A percentile compares a stretch with the other conserved stretches of the same genome.
Conservation (phyloP, 805 yeast genomes). For the Nakazawaea pomicola region DNA sequence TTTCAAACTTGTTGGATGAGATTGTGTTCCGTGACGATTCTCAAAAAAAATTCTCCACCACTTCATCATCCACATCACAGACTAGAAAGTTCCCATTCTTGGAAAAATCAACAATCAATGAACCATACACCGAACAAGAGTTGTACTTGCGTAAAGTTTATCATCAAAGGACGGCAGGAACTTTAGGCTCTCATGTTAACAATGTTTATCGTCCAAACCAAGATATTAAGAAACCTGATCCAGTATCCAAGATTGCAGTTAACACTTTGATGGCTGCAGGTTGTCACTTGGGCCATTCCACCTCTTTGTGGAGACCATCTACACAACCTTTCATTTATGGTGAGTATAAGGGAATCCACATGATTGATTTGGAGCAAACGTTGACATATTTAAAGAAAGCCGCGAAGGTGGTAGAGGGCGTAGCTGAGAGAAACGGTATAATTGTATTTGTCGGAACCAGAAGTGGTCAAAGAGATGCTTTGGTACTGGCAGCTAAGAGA, state of each 20-base stretch:
- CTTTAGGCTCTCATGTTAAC: conserved; percentile 59
- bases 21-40: conserved; percentile 7
- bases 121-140: conserved; percentile 75
- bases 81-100: conserved; percentile 53
- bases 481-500: conserved; percentile 75
- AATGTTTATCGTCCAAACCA: conserved; percentile 67
- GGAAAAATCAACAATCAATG: conserved; percentile 51
- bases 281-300: conserved; percentile 92
- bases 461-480: conserved; percentile 67
- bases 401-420: conserved; percentile 75
- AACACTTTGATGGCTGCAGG: conserved; percentile 83
- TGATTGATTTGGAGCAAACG: conserved; percentile 87
- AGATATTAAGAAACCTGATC: conserved; percentile 56
- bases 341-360: conserved; percentile 82
- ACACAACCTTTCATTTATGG: conserved; percentile 88
- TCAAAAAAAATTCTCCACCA: not conserved
- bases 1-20: conserved; percentile 3
- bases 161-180: conserved; percentile 49
- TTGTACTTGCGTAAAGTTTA: conserved; percentile 67
- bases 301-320: conserved; percentile 67
- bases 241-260: conserved; percentile 54
- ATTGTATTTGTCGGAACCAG: conserved; percentile 78
- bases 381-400: conserved; percentile 72
- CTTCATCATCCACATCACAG: not conserved
- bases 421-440: conserved; percentile 80